A percentile compares a stretch with the other conserved stretches of the same genome.
phyloP scores from a whole-genome alignment of 352 stramenopile genomes.

The Phytopythium aichiense region DNA sequence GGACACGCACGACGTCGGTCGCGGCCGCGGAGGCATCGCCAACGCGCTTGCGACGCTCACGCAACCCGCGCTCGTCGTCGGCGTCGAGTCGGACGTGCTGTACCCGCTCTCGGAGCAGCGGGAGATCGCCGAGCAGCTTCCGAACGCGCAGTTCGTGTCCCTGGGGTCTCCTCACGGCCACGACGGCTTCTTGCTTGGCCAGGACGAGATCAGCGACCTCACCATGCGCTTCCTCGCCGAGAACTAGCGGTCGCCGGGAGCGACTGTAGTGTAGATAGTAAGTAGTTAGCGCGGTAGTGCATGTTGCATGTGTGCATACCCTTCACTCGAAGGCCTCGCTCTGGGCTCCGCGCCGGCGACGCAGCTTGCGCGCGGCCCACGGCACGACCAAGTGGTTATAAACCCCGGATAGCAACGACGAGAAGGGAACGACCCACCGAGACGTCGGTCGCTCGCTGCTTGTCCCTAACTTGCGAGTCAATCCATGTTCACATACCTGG shows the following conservation, averaged over 20 bases:
- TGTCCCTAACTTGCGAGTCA: neutral
- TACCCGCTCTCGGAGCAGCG: conserved; percentile 94
- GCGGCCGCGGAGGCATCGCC: conserved; percentile 75
- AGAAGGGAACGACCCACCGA: neutral
- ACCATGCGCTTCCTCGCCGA: conserved; percentile 56
- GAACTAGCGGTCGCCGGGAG: neutral
- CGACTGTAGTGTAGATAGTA: conserved; percentile 5
- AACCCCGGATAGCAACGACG: neutral
- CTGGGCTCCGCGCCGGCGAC: neutral
- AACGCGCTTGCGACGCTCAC: conserved; percentile 45
- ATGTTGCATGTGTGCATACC: conserved; percentile 8
- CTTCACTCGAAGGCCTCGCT: neutral
- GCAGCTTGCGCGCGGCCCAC: conserved; percentile 4
- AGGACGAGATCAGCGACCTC: conserved; percentile 88
- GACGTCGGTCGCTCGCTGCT: neutral
- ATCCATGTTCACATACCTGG: conserved; percentile 2
- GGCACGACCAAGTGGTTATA: neutral
- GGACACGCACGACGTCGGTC: conserved; percentile 94
- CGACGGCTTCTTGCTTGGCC: conserved; percentile 96
- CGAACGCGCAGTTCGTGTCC: conserved; percentile 80
- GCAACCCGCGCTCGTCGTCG: conserved; percentile 89
- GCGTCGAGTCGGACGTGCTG: conserved; percentile 93
- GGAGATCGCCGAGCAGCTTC: conserved; percentile 78
- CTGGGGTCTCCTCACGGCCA: conserved; percentile 92
- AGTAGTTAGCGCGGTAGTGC: neutral